Evolutionary conservation across 305 asterid species (phyloP).

Genomic region (Coffea humblotiana): DNA sequence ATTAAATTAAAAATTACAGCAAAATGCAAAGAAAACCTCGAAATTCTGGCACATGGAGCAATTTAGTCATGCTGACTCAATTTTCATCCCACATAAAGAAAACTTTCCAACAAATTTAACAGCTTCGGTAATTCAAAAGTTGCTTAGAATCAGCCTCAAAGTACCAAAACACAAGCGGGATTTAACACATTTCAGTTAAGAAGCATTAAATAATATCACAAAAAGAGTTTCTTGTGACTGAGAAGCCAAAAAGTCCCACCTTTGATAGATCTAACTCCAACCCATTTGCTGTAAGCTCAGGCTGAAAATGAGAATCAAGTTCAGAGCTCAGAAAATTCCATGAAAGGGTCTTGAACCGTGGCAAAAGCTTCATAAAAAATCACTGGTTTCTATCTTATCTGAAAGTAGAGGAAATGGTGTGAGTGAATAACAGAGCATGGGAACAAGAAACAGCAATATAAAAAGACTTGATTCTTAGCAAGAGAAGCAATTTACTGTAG

Average conservation of each 20-base stretch:
- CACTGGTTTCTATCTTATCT: slow-evolving; percentile 6
- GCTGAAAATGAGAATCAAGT: background rate
- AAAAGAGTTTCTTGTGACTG: background rate
- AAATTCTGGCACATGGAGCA: background rate
- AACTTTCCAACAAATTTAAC: background rate
- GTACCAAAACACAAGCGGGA: background rate
- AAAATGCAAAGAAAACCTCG: background rate
- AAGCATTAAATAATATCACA: background rate
- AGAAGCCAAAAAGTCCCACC: slow-evolving; percentile 3
- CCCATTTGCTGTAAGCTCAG: background rate
- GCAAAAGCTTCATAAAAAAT: slow-evolving; percentile 7
- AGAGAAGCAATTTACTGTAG: background rate
- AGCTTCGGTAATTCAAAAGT: background rate
- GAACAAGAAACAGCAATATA: background rate
- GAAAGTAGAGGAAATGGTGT: slow-evolving; percentile 9
- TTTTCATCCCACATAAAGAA: background rate
- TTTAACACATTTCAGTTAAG: slow-evolving; percentile 8
- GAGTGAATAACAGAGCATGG: slow-evolving; percentile 2
- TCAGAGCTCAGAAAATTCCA: background rate
- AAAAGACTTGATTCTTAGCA: background rate
- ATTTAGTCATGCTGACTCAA: background rate
- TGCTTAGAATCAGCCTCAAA: background rate
- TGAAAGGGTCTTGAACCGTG: slow-evolving; percentile 2
- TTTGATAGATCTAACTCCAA: slow-evolving; percentile 13
- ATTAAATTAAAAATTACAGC: background rate